Evolutionary conservation across 345 rosid genomes (phyloP).

Genomic region (Hibiscus tridactylites): DNA sequence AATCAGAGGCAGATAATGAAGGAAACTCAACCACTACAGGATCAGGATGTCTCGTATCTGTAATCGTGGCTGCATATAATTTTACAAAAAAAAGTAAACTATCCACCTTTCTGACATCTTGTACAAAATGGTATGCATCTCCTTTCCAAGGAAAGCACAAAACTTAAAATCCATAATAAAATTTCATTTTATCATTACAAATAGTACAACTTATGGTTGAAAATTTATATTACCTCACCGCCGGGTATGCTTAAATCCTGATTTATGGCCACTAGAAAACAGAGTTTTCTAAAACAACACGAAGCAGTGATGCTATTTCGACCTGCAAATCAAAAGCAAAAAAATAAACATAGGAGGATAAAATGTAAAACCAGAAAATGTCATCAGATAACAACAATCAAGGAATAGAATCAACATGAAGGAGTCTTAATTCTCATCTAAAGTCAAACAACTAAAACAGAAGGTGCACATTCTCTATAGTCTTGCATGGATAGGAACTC

Average conservation of each 20-base stretch:
- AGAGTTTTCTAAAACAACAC: not conserved
- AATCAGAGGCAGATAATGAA: not conserved
- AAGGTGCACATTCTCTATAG: not conserved
- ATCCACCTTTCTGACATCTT: constrained; percentile 9
- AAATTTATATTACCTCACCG: constrained; percentile 7
- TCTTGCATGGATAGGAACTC: not conserved
- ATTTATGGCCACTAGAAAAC: constrained; percentile 4
- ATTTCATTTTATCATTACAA: constrained; percentile 17
- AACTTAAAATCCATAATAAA: constrained; percentile 11
- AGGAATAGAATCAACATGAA: not conserved
- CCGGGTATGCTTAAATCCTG: not conserved
- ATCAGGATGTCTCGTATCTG: not conserved
- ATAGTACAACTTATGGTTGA: constrained; percentile 9
- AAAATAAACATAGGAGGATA: not conserved
- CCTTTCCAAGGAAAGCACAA: constrained; percentile 13
- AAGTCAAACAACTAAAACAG: not conserved
- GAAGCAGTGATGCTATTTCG: constrained; percentile 1
- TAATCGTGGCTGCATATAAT: constrained; percentile 3
- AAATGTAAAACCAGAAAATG: not conserved
- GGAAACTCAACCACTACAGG: not conserved
- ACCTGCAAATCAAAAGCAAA: constrained; percentile 16
- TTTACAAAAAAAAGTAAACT: constrained; percentile 19
- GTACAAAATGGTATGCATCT: constrained; percentile 11
- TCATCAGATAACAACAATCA: not conserved
- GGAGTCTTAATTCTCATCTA: not conserved